A percentile compares a stretch with the other conserved stretches of the same genome.
Evolutionary conservation across 2,329 filamentous ascomycete genomes (phyloP).

Genomic region (Aspergillus ibericus): DNA sequence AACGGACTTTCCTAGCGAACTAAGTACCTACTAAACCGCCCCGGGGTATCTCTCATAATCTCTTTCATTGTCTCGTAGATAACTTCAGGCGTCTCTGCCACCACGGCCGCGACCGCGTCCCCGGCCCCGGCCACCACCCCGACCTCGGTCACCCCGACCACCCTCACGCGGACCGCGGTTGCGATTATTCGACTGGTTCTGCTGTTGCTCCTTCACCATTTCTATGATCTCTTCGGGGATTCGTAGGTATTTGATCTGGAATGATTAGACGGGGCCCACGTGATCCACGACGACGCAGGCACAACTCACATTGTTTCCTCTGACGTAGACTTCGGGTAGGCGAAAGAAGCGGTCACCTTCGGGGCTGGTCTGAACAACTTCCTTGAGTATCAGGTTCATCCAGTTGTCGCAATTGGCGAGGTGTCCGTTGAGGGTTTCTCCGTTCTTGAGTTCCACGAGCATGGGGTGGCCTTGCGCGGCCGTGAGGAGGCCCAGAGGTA

Average conservation of each 20-base stretch:
- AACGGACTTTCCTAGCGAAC: constrained; percentile 30
- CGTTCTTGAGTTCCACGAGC: constrained; percentile 96
- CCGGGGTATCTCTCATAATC: constrained; percentile 38
- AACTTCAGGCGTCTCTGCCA: constrained; percentile 20
- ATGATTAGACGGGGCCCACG: constrained; percentile 4
- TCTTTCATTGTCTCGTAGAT: constrained; percentile 12
- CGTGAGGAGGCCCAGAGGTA: constrained; percentile 77
- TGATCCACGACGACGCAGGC: not conserved
- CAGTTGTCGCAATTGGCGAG: constrained; percentile 97
- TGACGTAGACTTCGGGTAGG: constrained; percentile 90
- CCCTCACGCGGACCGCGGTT: constrained; percentile 41
- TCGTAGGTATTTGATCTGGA: constrained; percentile 94
- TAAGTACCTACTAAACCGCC: constrained; percentile 23
- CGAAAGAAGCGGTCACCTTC: constrained; percentile 93
- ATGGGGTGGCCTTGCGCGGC: constrained; percentile 97
- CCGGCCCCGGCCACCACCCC: constrained; percentile 45
- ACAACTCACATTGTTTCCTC: constrained; percentile 85
- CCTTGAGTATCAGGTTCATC: constrained; percentile 98
- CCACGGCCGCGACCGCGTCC: constrained; percentile 47
- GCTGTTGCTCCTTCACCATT: constrained; percentile 87
- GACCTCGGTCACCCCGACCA: constrained; percentile 41
- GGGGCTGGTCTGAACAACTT: constrained; percentile 93
- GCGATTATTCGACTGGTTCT: constrained; percentile 56
- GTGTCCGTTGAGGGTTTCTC: constrained; percentile 95
- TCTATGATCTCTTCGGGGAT: constrained; percentile 97